A percentile compares a stretch with the other conserved stretches of the same genome.
Conservation (phyloP, 116 monocot species). For the Dioscorea cayenensis region DNA sequence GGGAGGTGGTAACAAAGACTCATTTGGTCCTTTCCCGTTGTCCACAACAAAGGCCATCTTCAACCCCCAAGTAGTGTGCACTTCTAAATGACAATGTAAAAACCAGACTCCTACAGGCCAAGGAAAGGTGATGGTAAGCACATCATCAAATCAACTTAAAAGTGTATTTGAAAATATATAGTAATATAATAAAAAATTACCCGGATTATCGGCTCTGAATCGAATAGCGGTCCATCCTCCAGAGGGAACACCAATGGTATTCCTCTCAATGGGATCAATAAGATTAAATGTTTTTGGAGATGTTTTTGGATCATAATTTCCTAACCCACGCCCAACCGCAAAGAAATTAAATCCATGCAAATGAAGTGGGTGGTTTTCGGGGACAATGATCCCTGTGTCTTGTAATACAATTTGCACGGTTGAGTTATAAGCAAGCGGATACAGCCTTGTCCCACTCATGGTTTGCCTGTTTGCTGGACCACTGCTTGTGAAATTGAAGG, state of each 20-base stretch:
- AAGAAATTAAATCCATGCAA: conserved; percentile 69
- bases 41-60: conserved; percentile 53
- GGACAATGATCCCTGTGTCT: conserved; percentile 37
- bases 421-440: conserved; percentile 35
- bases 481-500: conserved; percentile 38
- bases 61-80: conserved; percentile 47
- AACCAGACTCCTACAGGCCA: conserved; percentile 47
- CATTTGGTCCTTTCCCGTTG: conserved; percentile 30
- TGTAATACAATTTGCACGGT: conserved; percentile 56
- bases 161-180: no score
- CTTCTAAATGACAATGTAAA: conserved; percentile 60
- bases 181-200: neutral
- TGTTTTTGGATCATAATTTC: conserved; percentile 36
- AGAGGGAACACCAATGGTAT: conserved; percentile 48
- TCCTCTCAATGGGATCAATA: conserved; percentile 52
- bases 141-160: no score
- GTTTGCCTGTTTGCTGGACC: conserved; percentile 25
- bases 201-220: conserved; percentile 69
- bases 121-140: neutral
- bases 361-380: conserved; percentile 55
- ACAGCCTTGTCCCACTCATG: conserved; percentile 37
- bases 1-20: conserved; percentile 30
- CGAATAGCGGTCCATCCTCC: conserved; percentile 62
- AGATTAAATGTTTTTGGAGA: conserved; percentile 43
- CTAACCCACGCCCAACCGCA: conserved; percentile 39